Evolutionary conservation across 148 eudicot genomes (phyloP), one percentile per base, ranked within the genome.

Genomic region (Diospyros kaki): DNA sequence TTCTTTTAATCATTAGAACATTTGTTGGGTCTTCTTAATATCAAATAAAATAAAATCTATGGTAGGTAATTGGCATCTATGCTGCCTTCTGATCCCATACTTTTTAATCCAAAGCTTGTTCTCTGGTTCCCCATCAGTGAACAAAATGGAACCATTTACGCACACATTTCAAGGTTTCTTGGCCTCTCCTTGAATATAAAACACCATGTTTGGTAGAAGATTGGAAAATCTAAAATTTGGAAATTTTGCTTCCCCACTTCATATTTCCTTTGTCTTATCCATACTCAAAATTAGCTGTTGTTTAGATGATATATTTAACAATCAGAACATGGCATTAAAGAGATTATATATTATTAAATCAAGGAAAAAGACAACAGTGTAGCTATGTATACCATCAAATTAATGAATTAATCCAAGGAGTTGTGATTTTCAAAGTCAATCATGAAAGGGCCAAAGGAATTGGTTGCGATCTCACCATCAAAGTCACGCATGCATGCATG

Each of bases 401-500:
- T 18, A 52, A 72, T 17, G n/a, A 11, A 12, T 58, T 59, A 44
- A 45, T 58, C 44, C 5, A 69, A 69, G 59, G 13, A 52, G 17
- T 39, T 11, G 72, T 51, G 11, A 53, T 38, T 52, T 52, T 69
- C 59, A 52, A 69, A 53, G 60, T 69, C 45, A 51, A 28, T 39
- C 58, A 69, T 69, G 15, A 59, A 60, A 13, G 59, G 60, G 7
- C 66, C 28, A 73, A 46, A 46, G 66, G 75, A 54, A 73, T 73
- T 73, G 44, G 75, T 60, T 73, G 75, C 18, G 44, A 73, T 45
- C 75, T 73, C 75, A 46, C 56, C 28, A 73, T 73, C 75, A 14
- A 45, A 13, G 40, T 38, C 39, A 28, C 41, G 6, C 28, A 28
- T 28, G 28, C 28, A 28, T 28, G 28, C 28, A 28, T 28, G 28